Evolutionary conservation across 345 rosid genomes (phyloP).

Genomic region (Ricinus communis): DNA sequence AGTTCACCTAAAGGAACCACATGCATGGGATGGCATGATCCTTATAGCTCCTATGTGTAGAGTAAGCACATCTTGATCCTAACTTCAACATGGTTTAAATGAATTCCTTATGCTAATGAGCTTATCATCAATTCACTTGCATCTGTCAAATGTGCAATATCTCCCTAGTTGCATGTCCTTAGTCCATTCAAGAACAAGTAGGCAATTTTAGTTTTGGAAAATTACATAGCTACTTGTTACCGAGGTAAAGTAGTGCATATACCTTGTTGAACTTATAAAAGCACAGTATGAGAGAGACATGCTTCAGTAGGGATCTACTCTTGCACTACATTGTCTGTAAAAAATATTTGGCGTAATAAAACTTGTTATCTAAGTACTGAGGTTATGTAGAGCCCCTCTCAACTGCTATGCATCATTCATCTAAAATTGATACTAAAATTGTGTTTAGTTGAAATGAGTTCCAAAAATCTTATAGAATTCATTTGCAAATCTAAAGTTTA

Average conservation of each 20-base stretch:
- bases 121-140: background rate
- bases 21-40: constrained; percentile 88
- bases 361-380: background rate
- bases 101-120: background rate
- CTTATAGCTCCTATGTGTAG: constrained; percentile 98
- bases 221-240: background rate
- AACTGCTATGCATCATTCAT: background rate
- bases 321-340: background rate
- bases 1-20: constrained; percentile 68
- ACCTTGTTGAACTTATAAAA: background rate
- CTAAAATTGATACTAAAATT: background rate
- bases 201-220: background rate
- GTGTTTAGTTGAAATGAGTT: no score
- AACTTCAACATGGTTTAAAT: constrained; percentile 5
- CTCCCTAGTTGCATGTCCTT: background rate
- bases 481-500: no score
- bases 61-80: constrained; percentile 44
- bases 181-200: background rate
- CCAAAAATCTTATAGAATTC: no score
- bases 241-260: background rate
- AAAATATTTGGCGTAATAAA: background rate
- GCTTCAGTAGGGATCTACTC: background rate
- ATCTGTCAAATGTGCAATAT: background rate
- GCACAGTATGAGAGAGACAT: background rate
- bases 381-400: background rate